These are phyloP conservation scores for Nidula niveotomentosa DNA, from an alignment of 1,284 basidiomycete species.

Conservation along the genomic window DNA sequence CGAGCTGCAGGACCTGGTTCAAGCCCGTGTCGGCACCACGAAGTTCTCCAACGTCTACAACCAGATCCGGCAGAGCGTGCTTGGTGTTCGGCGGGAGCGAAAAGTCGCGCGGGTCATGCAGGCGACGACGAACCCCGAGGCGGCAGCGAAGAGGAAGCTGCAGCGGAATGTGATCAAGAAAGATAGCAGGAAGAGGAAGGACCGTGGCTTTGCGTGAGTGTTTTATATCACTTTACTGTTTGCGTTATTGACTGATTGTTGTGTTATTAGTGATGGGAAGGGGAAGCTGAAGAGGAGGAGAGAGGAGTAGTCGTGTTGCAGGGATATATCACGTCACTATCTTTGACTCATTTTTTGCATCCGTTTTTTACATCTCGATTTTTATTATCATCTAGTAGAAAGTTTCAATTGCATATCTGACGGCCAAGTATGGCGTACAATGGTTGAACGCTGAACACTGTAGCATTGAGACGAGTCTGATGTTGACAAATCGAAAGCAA, in stretches of 20 bases:
- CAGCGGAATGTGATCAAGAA: conserved; percentile 73
- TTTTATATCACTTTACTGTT: background rate
- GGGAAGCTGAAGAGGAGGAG: conserved; percentile 16
- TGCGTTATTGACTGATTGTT: background rate
- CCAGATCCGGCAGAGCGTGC: conserved; percentile 71
- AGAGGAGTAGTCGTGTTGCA: conserved; percentile 8
- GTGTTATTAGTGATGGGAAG: conserved; percentile 12
- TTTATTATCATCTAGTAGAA: background rate
- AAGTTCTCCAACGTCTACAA: conserved; percentile 82
- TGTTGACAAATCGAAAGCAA: too few relatives aligned
- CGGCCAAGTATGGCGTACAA: too few relatives aligned
- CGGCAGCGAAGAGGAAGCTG: conserved; percentile 74
- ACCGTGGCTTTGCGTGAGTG: conserved; percentile 55
- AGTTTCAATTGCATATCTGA: too few relatives aligned
- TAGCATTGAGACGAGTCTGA: too few relatives aligned
- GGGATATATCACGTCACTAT: background rate
- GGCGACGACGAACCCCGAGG: conserved; percentile 72
- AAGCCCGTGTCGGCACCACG: conserved; percentile 82
- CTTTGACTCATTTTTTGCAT: background rate
- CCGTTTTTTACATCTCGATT: background rate
- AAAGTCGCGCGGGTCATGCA: conserved; percentile 66
- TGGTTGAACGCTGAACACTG: too few relatives aligned
- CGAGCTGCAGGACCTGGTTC: conserved; percentile 89
- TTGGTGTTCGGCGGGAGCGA: conserved; percentile 72
- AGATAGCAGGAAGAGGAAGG: conserved; percentile 82